A percentile compares a stretch with the other conserved stretches of the same genome.
These are phyloP conservation scores for Zarea fungicola DNA, from an alignment of 2,329 filamentous ascomycete species.

Conservation along the genomic window DNA sequence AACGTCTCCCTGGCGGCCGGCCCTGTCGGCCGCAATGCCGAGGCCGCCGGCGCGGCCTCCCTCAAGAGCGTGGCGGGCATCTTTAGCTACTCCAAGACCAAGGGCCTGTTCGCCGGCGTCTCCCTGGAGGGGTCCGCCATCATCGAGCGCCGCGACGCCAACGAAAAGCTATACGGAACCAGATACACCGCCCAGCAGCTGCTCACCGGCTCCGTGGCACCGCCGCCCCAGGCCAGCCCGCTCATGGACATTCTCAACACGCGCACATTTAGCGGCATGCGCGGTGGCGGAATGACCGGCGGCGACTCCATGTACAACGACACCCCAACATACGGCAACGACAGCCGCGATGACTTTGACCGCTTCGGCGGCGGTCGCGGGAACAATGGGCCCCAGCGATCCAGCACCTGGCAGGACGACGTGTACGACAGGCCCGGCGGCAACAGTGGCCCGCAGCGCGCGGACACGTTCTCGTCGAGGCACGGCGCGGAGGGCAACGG, in stretches of 20 bases:
- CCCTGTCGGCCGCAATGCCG: slow-evolving; percentile 88
- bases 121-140: slow-evolving; percentile 89
- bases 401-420: slow-evolving; percentile 71
- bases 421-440: slow-evolving; percentile 58
- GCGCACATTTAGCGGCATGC: slow-evolving; percentile 69
- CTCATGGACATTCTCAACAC: slow-evolving; percentile 83
- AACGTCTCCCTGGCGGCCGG: slow-evolving; percentile 96
- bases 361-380: slow-evolving; percentile 25
- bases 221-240: slow-evolving; percentile 77
- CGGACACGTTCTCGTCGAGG: slow-evolving; percentile 45
- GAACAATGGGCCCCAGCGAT: slow-evolving; percentile 53
- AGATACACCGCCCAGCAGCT: slow-evolving; percentile 77
- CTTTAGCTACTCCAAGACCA: slow-evolving; percentile 97
- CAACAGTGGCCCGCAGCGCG: slow-evolving; percentile 38
- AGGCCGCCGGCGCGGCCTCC: slow-evolving; percentile 90
- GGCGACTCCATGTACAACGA: slow-evolving; percentile 86
- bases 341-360: slow-evolving; percentile 72
- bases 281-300: slow-evolving; percentile 28
- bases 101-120: slow-evolving; percentile 93
- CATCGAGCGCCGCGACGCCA: slow-evolving; percentile 92
- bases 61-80: slow-evolving; percentile 84
- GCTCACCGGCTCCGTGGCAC: slow-evolving; percentile 68
- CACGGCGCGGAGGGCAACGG: slow-evolving; percentile 44
- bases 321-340: slow-evolving; percentile 81
- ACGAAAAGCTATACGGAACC: slow-evolving; percentile 89